phyloP scores from a whole-genome alignment of 768 basidiomycete species.

The Lenzites betulinus region DNA sequence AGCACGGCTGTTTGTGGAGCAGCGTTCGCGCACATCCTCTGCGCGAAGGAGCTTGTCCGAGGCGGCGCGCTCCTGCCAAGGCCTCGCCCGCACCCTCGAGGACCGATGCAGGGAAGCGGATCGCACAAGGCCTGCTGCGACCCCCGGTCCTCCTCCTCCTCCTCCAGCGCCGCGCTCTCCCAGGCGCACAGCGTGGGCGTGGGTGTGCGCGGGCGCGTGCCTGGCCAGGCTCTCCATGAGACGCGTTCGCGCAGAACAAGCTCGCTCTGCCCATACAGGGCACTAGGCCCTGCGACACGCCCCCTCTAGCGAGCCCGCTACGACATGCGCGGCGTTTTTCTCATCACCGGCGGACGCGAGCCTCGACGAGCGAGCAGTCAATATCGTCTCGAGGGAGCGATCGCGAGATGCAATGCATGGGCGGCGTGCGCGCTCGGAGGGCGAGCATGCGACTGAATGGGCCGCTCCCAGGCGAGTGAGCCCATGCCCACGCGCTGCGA shows the following conservation, averaged over 20 bases:
- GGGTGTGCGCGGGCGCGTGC: not conserved
- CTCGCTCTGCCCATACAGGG: not conserved
- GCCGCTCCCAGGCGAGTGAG: slow-evolving; percentile 1
- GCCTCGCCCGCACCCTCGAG: not conserved
- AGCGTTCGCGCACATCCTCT: not conserved
- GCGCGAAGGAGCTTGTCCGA: not conserved
- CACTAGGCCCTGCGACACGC: not conserved
- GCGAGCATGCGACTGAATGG: not conserved
- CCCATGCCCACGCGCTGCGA: slow-evolving; percentile 4
- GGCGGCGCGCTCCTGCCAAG: not conserved
- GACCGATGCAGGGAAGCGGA: slow-evolving; percentile 1
- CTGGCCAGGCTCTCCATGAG: not conserved
- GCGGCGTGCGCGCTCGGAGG: not conserved
- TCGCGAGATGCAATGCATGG: not conserved
- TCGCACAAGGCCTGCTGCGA: not conserved
- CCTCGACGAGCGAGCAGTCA: not conserved
- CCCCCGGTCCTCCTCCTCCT: not conserved
- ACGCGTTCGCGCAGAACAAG: not conserved
- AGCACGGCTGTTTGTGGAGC: not conserved
- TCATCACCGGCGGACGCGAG: not conserved
- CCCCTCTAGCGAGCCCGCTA: not conserved
- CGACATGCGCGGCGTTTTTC: not conserved
- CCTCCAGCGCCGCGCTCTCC: not conserved
- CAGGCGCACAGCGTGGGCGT: not conserved
- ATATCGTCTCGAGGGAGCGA: not conserved